Evolutionary conservation across 345 rosid genomes (phyloP), one percentile per base, ranked within the genome.

Genomic region (Jatropha curcas): DNA sequence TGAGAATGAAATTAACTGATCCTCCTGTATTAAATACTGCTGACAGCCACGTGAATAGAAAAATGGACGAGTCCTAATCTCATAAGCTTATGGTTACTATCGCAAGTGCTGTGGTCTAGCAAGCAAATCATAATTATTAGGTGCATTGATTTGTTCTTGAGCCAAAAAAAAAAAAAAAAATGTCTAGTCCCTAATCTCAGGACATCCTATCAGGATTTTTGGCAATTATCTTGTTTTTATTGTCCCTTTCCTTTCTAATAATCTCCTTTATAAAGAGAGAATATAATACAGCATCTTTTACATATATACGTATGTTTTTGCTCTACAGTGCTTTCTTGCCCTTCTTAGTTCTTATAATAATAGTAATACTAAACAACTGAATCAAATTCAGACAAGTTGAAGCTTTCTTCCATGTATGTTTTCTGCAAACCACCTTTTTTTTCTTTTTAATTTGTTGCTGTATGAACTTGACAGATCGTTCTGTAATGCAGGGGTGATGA

Each of bases 401-500:
- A n/a, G n/a, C n/a, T n/a, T n/a, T n/a, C 70, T 41, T 56, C 72
- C 73, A 66, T 53, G 82, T 82, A 75, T 39, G 73, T 25, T 67
- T 25, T 33, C 10, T 31, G 41, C 12, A 19, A 68, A 22, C 12
- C 31, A 51, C 12, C 30, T 20, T n/a, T 12, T 2, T 48, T 48
- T 24, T 28, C 16, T 1, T 39, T 22, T 0, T n/a, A 24, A 37
- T 1, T 4, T 57, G 9, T 71, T 39, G 57, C 16, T 52, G 51
- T 7, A 20, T 70, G 19, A 14, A 19, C 17, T 41, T 67, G 53
- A 14, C 19, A 37, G 4, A 4, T 14, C n/a, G n/a, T n/a, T 52
- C 67, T 66, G 43, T 30, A 20, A 10, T 72, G 83, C 88, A 90
- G 96, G 80, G 33, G 59, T 60, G 76, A 67, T 67, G 86, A 75